Base-by-base conservation (phyloP, 2,329 filamentous ascomycete genomes). In the Cytospora piceicola region DNA sequence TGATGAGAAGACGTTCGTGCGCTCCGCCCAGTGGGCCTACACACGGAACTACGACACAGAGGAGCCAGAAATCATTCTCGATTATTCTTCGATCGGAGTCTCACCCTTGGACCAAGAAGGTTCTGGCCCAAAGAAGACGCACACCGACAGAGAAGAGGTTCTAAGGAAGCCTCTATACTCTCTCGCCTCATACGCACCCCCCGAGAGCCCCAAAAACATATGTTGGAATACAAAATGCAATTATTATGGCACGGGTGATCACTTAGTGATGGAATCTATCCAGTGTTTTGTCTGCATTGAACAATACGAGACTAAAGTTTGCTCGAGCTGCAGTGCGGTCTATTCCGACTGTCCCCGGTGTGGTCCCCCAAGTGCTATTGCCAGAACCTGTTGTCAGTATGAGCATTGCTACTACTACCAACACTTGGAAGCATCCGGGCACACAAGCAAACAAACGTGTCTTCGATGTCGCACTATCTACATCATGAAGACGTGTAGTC, bases 1-100 rank as follows among this genome's bases (percentile, higher is more conserved):
- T 14, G 69, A 70, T 4, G 64, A 68, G 29, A 32, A 65, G 6
- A 67, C 64, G 0, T 69, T 70, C 24, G 54, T 68, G 14, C 66
- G 62, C 1, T 68, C 69, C 24, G 30, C 34, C 4, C 53, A 67
- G 30, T 70, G 66, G 68, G 68, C 68, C 15, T 70, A 70, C 55
- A 62, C 62, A 0, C 17, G 51, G 11, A 49, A 34, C 11, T 70
- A 70, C 34, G 36, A 30, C 3, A 34, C 68, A 8, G 61, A 61
- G 4, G 59, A 67, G 11, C 66, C 68, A 4, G 62, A 58, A 1
- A 68, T 65, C 1, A 3, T 68, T 5, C 34, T 58, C 2, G 62
- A 61, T 12, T 29, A 17, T 17, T 4, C 36, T 24, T 36, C 60
- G 14, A 49, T 34, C 8, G 17, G 3, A 24, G 14, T 30, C 42